Conservation (phyloP, 495 filamentous ascomycete genomes). For the Hypoxylon perforatum region DNA sequence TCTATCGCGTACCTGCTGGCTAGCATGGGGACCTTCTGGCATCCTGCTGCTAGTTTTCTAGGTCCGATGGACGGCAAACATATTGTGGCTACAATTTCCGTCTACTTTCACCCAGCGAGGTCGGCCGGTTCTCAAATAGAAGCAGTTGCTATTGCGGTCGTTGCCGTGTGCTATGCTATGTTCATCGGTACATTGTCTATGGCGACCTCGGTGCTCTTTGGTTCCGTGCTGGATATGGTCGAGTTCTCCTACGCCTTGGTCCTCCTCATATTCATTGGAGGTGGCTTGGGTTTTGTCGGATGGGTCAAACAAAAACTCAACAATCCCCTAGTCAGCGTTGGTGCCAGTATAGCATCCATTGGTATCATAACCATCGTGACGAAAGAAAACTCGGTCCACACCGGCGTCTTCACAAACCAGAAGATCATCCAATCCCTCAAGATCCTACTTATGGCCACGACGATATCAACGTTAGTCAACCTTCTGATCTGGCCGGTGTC, state of each 20-base stretch:
- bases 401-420: conserved; percentile 77
- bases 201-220: conserved; percentile 82
- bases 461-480: conserved; percentile 78
- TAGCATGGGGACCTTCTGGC: conserved; percentile 87
- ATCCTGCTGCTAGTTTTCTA: conserved; percentile 74
- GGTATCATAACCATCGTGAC: conserved; percentile 92
- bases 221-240: conserved; percentile 69
- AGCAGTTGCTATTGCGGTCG: conserved; percentile 82
- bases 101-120: conserved; percentile 97
- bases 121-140: conserved; percentile 91
- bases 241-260: conserved; percentile 83
- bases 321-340: conserved; percentile 89
- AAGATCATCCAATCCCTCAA: conserved; percentile 90
- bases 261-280: conserved; percentile 87
- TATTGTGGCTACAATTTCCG: conserved; percentile 90
- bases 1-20: conserved; percentile 91
- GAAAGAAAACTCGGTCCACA: conserved; percentile 89
- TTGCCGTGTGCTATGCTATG: conserved; percentile 85
- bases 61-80: conserved; percentile 95
- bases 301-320: conserved; percentile 91
- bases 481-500: conserved; percentile 83
- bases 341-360: conserved; percentile 88
- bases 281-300: conserved; percentile 87
- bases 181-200: conserved; percentile 87
- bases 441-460: conserved; percentile 88